Percentiles rank a stretch among this genome's conserved stretches.
These are phyloP conservation scores for Globisporangium nodosum DNA, from an alignment of 352 stramenopile genomes.

Conservation along the genomic window DNA sequence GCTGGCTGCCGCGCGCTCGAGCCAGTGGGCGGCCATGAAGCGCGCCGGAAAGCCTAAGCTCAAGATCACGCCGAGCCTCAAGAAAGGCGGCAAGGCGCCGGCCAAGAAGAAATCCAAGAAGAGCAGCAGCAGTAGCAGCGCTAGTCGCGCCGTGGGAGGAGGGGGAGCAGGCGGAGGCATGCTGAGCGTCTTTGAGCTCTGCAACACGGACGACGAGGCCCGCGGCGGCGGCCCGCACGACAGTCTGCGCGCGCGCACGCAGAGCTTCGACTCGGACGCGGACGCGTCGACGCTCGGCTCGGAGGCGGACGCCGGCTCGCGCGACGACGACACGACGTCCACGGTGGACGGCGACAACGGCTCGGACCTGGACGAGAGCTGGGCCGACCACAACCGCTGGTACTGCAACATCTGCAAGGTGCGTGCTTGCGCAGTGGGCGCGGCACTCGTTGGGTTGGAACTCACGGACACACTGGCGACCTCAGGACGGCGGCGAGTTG, in stretches of 20 bases:
- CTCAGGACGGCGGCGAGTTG: slow-evolving; percentile 69
- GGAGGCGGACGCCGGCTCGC: slow-evolving; percentile 2
- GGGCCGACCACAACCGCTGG: slow-evolving; percentile 85
- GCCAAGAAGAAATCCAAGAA: neutral
- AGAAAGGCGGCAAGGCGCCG: neutral
- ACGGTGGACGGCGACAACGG: slow-evolving; percentile 31
- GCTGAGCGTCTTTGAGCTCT: slow-evolving; percentile 77
- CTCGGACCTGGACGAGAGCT: slow-evolving; percentile 47
- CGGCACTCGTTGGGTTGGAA: neutral
- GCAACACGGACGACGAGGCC: slow-evolving; percentile 47
- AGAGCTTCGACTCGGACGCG: slow-evolving; percentile 21
- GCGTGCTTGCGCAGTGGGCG: neutral
- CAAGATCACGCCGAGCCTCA: neutral
- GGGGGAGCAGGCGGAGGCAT: slow-evolving; percentile 30
- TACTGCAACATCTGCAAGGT: slow-evolving; percentile 90
- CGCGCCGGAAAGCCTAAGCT: neutral
- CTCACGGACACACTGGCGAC: neutral
- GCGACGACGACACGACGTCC: slow-evolving; percentile 21
- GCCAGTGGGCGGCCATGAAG: slow-evolving; percentile 1
- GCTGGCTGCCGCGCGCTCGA: neutral
- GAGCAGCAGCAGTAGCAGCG: neutral
- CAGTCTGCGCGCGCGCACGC: slow-evolving; percentile 5
- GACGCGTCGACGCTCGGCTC: slow-evolving; percentile 12
- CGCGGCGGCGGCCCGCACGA: slow-evolving; percentile 1
- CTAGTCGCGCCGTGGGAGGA: too few species aligned